These are phyloP conservation scores for Colletotrichum spaethianum DNA, from an alignment of 2,329 filamentous ascomycete genomes.

Conservation along the genomic window DNA sequence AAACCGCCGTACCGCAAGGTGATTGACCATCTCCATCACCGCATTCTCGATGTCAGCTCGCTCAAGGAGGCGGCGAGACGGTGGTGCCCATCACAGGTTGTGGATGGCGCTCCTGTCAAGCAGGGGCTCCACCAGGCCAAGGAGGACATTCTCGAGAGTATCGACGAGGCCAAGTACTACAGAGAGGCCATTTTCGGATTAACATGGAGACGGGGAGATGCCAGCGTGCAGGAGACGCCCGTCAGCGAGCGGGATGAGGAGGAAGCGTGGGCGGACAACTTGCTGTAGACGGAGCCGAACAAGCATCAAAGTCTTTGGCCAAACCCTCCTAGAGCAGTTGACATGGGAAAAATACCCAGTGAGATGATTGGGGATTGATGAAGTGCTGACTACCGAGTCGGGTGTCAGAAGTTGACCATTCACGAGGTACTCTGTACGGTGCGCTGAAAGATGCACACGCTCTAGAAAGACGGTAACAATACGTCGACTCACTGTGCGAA, in stretches of 20 bases:
- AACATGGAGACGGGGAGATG: slow-evolving; percentile 42
- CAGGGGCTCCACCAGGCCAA: slow-evolving; percentile 84
- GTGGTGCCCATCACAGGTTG: slow-evolving; percentile 78
- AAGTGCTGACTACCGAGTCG: background rate
- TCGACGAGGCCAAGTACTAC: slow-evolving; percentile 91
- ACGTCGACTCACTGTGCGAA: background rate
- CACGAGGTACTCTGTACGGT: background rate
- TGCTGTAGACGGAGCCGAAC: slow-evolving; percentile 13
- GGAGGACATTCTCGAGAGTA: slow-evolving; percentile 95
- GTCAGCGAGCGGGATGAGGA: slow-evolving; percentile 36
- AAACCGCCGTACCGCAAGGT: slow-evolving; percentile 81
- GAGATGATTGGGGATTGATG: background rate
- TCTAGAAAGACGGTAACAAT: no score
- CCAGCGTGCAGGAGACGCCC: slow-evolving; percentile 34
- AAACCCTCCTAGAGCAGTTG: background rate
- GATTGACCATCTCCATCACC: slow-evolving; percentile 85
- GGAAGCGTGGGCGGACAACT: slow-evolving; percentile 42
- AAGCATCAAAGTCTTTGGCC: background rate
- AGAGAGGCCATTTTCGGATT: slow-evolving; percentile 75
- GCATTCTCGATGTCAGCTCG: slow-evolving; percentile 91
- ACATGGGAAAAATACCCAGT: background rate
- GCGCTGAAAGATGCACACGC: background rate
- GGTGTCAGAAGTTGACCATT: background rate
- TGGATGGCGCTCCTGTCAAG: slow-evolving; percentile 79
- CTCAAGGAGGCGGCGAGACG: slow-evolving; percentile 91